phyloP scores from a whole-genome alignment of 345 rosid genomes.

The Sisymbrium altissimum region DNA sequence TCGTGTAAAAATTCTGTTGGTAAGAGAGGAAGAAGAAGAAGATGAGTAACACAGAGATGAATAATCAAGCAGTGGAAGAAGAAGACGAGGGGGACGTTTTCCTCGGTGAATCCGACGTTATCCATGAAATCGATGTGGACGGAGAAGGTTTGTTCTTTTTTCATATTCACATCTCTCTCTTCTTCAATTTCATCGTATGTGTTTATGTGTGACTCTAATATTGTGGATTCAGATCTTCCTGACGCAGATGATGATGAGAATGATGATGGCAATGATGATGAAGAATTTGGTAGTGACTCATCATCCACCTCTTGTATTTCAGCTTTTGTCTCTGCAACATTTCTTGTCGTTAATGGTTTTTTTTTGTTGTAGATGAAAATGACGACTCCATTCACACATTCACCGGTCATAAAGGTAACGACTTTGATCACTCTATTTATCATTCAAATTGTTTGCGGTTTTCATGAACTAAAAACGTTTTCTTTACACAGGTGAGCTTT shows the following conservation, averaged over 20 bases:
- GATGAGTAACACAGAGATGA: conserved; percentile 31
- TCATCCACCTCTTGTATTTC: neutral
- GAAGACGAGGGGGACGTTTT: conserved; percentile 62
- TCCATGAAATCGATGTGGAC: conserved; percentile 64
- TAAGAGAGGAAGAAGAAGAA: neutral
- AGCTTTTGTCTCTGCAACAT: neutral
- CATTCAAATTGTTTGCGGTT: neutral
- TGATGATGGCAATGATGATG: conserved; percentile 42
- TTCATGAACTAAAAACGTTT: conserved; percentile 3
- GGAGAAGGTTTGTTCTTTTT: conserved; percentile 53
- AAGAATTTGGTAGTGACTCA: conserved; percentile 34
- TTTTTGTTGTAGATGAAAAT: conserved; percentile 43
- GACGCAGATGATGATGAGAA: conserved; percentile 63
- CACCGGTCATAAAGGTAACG: conserved; percentile 76
- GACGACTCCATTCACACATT: conserved; percentile 91
- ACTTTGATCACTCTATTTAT: neutral
- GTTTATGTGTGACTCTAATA: neutral
- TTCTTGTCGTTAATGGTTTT: neutral
- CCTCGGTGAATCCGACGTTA: conserved; percentile 70
- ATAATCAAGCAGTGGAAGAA: conserved; percentile 31
- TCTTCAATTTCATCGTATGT: neutral
- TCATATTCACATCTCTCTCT: neutral
- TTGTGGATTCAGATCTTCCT: conserved; percentile 60
- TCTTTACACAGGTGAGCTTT: conserved; percentile 64
- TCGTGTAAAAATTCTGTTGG: neutral